These are phyloP conservation scores for Alternaria sp. DNA, from an alignment of 2,329 filamentous ascomycete species.

Conservation along the genomic window DNA sequence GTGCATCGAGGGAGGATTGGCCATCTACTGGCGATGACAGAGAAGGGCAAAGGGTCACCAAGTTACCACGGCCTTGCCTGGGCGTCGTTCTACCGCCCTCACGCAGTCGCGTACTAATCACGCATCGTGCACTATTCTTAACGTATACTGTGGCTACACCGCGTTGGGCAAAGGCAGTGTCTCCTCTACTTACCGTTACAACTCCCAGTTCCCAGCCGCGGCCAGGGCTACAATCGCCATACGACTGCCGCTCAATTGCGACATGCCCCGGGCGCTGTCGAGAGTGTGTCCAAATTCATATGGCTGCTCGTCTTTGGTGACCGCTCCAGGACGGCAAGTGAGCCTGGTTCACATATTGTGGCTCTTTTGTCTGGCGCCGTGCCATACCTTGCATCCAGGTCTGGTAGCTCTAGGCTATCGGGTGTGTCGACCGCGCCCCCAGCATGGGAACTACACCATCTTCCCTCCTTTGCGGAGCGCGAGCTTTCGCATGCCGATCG, in stretches of 20 bases:
- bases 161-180: background rate
- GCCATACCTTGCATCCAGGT: background rate
- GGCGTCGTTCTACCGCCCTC: background rate
- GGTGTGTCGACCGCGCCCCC: conserved; percentile 2
- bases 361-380: background rate
- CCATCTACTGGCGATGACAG: background rate
- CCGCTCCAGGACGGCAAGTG: background rate
- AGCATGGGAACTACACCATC: background rate
- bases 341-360: conserved; percentile 1
- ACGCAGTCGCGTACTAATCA: background rate
- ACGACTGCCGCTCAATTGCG: background rate
- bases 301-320: background rate
- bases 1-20: background rate
- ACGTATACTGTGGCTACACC: conserved; percentile 1
- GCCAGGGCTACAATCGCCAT: background rate
- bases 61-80: background rate
- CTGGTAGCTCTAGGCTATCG: conserved; percentile 6
- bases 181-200: background rate
- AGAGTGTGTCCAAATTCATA: background rate
- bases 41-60: background rate
- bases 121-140: conserved; percentile 1
- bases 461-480: background rate
- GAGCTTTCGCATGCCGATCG: background rate
- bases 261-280: background rate
- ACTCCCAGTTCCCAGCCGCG: background rate